A percentile compares a stretch with the other conserved stretches of the same genome.
Conservation (phyloP, 2,329 filamentous ascomycete genomes). For the Calonectria fujianensis region DNA sequence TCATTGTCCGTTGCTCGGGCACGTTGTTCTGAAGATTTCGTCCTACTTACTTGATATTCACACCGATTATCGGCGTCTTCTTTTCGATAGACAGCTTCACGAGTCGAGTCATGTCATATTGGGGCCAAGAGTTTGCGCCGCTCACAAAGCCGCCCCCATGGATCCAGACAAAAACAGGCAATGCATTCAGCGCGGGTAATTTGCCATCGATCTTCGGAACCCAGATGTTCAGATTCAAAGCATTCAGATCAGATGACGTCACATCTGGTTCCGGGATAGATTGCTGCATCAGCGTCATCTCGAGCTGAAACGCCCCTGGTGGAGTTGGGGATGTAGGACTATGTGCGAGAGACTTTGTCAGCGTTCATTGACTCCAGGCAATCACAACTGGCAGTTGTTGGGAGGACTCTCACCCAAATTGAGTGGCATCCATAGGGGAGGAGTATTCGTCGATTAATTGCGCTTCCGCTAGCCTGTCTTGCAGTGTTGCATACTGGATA, state of each 20-base stretch:
- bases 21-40: not conserved
- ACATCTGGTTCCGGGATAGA: not conserved
- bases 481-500: not conserved
- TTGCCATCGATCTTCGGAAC: not conserved
- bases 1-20: not conserved
- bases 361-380: not conserved
- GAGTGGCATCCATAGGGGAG: not conserved
- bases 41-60: not conserved
- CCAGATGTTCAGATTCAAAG: slow-evolving; percentile 3
- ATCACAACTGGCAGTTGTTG: not conserved
- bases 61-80: not conserved
- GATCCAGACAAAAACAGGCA: not conserved
- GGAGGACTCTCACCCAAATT: not conserved
- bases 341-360: not conserved
- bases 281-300: not conserved
- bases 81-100: not conserved
- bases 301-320: not conserved
- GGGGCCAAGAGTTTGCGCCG: not conserved
- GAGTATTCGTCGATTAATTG: not conserved
- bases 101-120: not conserved
- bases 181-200: not conserved
- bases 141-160: not conserved
- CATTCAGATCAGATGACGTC: not conserved
- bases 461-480: not conserved
- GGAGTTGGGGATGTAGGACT: not conserved